Percentiles rank a stretch among this genome's conserved stretches.
phyloP scores from a whole-genome alignment of 768 basidiomycete species.

The Lactarius sp. region DNA sequence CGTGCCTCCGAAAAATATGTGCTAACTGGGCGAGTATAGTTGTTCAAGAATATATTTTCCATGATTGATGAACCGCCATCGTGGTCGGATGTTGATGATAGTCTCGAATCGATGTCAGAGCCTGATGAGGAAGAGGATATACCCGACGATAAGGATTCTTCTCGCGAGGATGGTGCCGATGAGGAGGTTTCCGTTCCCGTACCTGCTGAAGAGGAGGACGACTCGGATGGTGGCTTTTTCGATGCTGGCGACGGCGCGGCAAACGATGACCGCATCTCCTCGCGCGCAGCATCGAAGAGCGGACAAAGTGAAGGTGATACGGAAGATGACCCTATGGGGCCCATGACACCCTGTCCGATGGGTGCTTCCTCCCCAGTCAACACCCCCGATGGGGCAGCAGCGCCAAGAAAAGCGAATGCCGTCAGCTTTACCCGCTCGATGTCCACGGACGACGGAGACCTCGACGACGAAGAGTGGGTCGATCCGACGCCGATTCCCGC shows the following conservation, averaged over 20 bases:
- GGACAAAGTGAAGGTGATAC: constrained; percentile 56
- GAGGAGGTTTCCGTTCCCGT: constrained; percentile 27
- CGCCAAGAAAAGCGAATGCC: constrained; percentile 30
- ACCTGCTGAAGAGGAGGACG: constrained; percentile 32
- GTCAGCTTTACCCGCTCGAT: constrained; percentile 33
- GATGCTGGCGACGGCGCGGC: constrained; percentile 38
- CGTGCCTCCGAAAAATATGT: constrained; percentile 5
- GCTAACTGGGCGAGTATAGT: constrained; percentile 30
- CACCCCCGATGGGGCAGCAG: constrained; percentile 14
- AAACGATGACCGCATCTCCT: constrained; percentile 41
- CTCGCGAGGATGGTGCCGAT: constrained; percentile 3
- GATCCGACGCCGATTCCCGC: constrained; percentile 55
- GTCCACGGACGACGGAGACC: constrained; percentile 37
- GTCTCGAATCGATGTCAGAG: constrained; percentile 78
- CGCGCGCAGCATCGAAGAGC: constrained; percentile 34
- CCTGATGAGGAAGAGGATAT: constrained; percentile 61
- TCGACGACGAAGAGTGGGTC: constrained; percentile 55
- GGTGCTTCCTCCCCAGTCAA: constrained; percentile 26
- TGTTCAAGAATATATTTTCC: constrained; percentile 61
- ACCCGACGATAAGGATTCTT: constrained; percentile 39
- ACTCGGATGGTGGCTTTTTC: constrained; percentile 46
- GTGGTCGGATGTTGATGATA: constrained; percentile 76
- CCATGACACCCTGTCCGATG: constrained; percentile 58
- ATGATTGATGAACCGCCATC: constrained; percentile 84
- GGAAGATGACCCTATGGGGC: constrained; percentile 67